Percentiles rank a stretch among this genome's conserved stretches.
Evolutionary conservation across 2,329 filamentous ascomycete species (phyloP).

Genomic region (Biscogniauxia marginata): DNA sequence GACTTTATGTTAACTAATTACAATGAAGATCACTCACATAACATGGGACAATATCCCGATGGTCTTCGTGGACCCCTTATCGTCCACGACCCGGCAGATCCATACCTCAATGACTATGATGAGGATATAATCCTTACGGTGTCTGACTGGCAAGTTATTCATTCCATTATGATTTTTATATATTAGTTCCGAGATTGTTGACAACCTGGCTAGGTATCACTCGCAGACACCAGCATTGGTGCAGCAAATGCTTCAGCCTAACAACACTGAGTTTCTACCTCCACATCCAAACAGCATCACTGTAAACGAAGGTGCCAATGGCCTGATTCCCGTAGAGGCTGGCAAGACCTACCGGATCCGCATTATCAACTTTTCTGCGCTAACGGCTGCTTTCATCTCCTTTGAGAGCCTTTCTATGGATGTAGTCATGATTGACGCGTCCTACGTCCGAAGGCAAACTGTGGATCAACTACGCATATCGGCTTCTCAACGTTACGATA

Average conservation of each 20-base stretch:
- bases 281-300: constrained; percentile 42
- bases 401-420: constrained; percentile 45
- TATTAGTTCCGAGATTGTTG: constrained; percentile 36
- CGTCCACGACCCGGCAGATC: constrained; percentile 55
- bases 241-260: constrained; percentile 39
- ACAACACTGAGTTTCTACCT: constrained; percentile 40
- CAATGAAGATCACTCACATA: constrained; percentile 57
- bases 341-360: constrained; percentile 48
- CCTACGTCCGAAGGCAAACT: constrained; percentile 37
- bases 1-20: constrained; percentile 12
- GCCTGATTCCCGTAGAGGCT: constrained; percentile 37
- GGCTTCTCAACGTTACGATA: constrained; percentile 46
- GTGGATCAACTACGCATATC: constrained; percentile 41
- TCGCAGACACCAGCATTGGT: constrained; percentile 37
- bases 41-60: constrained; percentile 64
- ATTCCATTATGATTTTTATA: constrained; percentile 19
- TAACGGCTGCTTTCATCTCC: constrained; percentile 43
- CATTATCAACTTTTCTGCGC: constrained; percentile 45
- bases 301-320: constrained; percentile 42
- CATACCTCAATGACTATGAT: constrained; percentile 53
- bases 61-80: constrained; percentile 63
- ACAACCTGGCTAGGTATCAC: constrained; percentile 39
- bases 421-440: constrained; percentile 44
- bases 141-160: constrained; percentile 57
- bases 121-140: constrained; percentile 59